These are phyloP conservation scores for Calamus simplicifolius DNA, from an alignment of 176 grass and related monocot species.

Conservation along the genomic window DNA sequence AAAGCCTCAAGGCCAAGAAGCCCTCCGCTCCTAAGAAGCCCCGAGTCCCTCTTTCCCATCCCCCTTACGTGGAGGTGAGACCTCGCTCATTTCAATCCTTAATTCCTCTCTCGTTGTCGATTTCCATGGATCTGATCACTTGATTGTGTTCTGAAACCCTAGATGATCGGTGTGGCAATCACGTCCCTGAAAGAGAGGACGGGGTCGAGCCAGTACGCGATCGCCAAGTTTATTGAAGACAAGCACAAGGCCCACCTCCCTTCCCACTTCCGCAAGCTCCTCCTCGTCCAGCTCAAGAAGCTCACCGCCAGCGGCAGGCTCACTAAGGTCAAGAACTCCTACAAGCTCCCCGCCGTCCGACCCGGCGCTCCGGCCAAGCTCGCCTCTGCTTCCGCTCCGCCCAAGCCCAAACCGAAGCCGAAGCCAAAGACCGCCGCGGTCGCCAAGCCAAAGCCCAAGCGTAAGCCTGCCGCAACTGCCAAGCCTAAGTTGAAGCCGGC, in stretches of 20 bases:
- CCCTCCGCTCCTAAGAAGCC: conserved; percentile 23
- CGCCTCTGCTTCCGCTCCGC: background rate
- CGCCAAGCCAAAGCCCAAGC: conserved; percentile 6
- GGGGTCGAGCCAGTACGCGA: conserved; percentile 73
- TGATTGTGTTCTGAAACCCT: too few relatives aligned
- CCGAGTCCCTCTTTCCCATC: conserved; percentile 22
- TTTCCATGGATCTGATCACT: background rate
- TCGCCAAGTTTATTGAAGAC: conserved; percentile 55
- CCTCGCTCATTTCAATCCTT: background rate
- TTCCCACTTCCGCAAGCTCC: conserved; percentile 48
- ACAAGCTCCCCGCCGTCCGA: conserved; percentile 30
- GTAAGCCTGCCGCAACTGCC: background rate
- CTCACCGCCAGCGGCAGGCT: conserved; percentile 44
- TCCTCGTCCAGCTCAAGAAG: conserved; percentile 58
- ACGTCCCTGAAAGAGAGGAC: conserved; percentile 56
- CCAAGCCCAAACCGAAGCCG: conserved; percentile 13
- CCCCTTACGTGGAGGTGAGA: conserved; percentile 61
- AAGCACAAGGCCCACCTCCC: conserved; percentile 55
- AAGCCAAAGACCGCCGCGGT: background rate
- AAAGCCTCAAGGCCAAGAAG: conserved; percentile 52
- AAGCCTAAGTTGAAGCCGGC: background rate
- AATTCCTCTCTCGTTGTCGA: background rate
- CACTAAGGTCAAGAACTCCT: conserved; percentile 66
- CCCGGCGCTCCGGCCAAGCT: background rate
- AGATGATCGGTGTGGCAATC: conserved; percentile 84